Percentiles rank a stretch among this genome's conserved stretches.
phyloP scores from a whole-genome alignment of 2,329 filamentous ascomycete species.

The Graphilbum ipis-grandicollis region DNA sequence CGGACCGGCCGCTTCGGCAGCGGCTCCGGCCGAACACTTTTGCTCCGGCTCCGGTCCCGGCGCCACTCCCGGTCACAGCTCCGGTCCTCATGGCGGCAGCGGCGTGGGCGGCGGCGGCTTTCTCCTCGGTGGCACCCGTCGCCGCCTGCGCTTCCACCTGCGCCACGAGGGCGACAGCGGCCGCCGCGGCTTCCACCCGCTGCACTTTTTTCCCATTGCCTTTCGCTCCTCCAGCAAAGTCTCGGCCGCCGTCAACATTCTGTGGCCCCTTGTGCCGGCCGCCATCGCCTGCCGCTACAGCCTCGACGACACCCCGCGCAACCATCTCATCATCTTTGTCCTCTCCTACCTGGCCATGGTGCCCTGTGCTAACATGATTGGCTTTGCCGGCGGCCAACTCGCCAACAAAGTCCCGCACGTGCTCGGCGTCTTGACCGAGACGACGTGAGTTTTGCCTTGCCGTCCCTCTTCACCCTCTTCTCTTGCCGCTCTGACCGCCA shows the following conservation, averaged over 20 bases:
- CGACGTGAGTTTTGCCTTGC: conserved; percentile 24
- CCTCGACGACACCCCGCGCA: conserved; percentile 12
- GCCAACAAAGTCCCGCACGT: conserved; percentile 63
- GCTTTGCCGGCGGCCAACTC: conserved; percentile 56
- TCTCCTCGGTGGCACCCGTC: not conserved
- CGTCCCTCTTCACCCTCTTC: too few relatives aligned
- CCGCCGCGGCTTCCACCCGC: conserved; percentile 44
- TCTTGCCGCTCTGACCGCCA: conserved; percentile 8
- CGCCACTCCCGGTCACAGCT: not conserved
- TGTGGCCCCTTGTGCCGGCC: conserved; percentile 60
- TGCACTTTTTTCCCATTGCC: conserved; percentile 45
- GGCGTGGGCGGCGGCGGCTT: not conserved
- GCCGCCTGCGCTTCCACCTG: conserved; percentile 4
- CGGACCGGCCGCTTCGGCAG: not conserved
- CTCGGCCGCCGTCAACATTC: conserved; percentile 48
- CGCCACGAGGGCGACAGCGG: conserved; percentile 44
- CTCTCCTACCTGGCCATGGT: conserved; percentile 64
- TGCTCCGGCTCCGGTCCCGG: too few relatives aligned
- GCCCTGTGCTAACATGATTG: conserved; percentile 57
- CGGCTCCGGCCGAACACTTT: too few relatives aligned
- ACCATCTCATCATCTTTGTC: conserved; percentile 47
- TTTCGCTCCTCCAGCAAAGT: conserved; percentile 45
- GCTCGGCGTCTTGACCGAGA: conserved; percentile 43
- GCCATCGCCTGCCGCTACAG: conserved; percentile 44
- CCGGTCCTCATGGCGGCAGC: not conserved